These are phyloP conservation scores for Penicillium rolfsii DNA, from an alignment of 2,329 filamentous ascomycete species.

Conservation along the genomic window DNA sequence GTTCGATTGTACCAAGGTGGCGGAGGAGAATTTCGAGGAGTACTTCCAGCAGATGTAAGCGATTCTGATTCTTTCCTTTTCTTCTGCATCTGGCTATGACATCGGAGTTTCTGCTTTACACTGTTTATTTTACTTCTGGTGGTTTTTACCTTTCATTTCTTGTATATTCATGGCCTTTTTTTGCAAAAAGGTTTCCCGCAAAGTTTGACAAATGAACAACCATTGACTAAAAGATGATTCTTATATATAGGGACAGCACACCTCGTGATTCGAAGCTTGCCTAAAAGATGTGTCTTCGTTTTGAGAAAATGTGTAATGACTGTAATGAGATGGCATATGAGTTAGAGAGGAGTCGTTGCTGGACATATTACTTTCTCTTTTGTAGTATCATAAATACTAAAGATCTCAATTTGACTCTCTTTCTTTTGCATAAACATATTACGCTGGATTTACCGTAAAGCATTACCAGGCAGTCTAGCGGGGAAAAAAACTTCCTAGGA, in stretches of 20 bases:
- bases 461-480: no score
- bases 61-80: constrained; percentile 1
- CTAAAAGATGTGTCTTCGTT: not conserved
- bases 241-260: constrained; percentile 6
- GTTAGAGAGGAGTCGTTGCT: not conserved
- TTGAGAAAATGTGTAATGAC: not conserved
- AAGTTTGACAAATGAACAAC: not conserved
- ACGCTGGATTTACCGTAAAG: no score
- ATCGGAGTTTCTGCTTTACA: not conserved
- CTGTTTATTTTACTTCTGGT: not conserved
- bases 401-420: not conserved
- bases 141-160: not conserved
- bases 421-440: no score
- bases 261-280: constrained; percentile 15
- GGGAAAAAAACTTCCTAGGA: not conserved
- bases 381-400: not conserved
- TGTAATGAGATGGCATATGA: not conserved
- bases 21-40: constrained; percentile 57
- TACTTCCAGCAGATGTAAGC: constrained; percentile 43
- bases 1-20: constrained; percentile 62
- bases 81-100: constrained; percentile 1
- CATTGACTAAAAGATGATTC: constrained; percentile 11
- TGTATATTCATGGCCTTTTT: constrained; percentile 11
- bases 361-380: constrained; percentile 1
- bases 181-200: not conserved